Evolutionary conservation across 75 land plant species (phyloP).

Genomic region (Pinus tabuliformis): DNA sequence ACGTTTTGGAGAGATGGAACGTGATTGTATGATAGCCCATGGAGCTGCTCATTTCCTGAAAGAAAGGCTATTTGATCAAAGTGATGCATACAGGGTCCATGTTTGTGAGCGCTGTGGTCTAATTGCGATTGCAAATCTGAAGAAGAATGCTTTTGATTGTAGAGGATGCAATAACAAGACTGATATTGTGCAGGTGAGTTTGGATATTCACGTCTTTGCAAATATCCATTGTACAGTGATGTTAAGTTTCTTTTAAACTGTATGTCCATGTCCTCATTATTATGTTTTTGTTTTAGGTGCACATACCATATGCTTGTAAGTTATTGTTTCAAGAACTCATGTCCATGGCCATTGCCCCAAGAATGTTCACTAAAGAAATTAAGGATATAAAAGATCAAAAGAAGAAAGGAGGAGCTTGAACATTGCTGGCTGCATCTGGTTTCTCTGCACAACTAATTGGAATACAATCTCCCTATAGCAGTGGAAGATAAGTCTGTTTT

Average conservation of each 20-base stretch:
- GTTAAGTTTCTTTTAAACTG: too few relatives aligned
- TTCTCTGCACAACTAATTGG: too few relatives aligned
- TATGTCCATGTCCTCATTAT: too few relatives aligned
- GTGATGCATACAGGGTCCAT: constrained; percentile 98
- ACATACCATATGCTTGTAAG: constrained; percentile 98
- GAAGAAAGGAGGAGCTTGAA: constrained; percentile 31
- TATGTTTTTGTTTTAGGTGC: constrained; percentile 52
- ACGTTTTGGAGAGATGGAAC: constrained; percentile 99
- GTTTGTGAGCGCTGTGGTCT: constrained; percentile 96
- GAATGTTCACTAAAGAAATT: constrained; percentile 91
- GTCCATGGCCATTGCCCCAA: constrained; percentile 98
- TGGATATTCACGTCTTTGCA: too few relatives aligned
- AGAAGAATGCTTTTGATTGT: constrained; percentile 97
- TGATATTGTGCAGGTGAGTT: constrained; percentile 90
- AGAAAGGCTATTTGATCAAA: constrained; percentile 94
- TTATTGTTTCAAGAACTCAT: constrained; percentile 98
- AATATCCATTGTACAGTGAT: neutral
- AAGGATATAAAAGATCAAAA: constrained; percentile 44
- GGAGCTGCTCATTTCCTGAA: constrained; percentile 97
- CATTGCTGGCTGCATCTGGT: too few relatives aligned
- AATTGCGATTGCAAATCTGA: constrained; percentile 95
- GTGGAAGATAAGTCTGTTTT: too few relatives aligned
- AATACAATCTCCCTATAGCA: too few relatives aligned
- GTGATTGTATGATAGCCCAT: constrained; percentile 99
- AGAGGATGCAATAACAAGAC: constrained; percentile 99